Base-by-base conservation (phyloP, 2,329 filamentous ascomycete genomes). In the Cyphellophora attinorum region DNA sequence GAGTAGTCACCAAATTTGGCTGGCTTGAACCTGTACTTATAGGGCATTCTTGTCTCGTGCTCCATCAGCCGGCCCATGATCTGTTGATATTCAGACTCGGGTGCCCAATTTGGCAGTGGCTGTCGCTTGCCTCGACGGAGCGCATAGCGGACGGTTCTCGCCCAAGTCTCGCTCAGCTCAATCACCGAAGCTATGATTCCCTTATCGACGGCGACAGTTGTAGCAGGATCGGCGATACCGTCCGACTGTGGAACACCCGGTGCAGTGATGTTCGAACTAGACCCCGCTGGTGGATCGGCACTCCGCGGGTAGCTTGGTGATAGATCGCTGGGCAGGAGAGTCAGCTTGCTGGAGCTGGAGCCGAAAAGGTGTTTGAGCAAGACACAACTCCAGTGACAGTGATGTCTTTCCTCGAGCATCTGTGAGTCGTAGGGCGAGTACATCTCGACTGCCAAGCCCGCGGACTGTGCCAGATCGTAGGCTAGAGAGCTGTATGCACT, bases 41-140 rank as follows among this genome's bases (percentile, higher is more conserved):
- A 59, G 2, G 68, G 67, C 44, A 72, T 62, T 3, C 58, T 57
- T 5, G 67, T 70, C 44, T 73, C 69, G 14, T 67, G 56, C 6
- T 72, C 66, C 59, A 72, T 67, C 34, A 69, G 64, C 10, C 62
- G 48, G 3, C 64, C 59, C 33, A 67, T 61, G 17, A 70, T 65
- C n/a, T 57, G 61, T 0, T 68, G 64, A 41, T 71, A 72, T 33
- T 72, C 67, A 0, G 68, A 72, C 29, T 67, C 57, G 1, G 65
- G 58, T 6, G 64, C 67, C 67, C 68, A 67, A 14, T 59, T 63
- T 4, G 63, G 62, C 6, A 65, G 49, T 15, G 52, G 54, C 35
- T 60, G 61, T 5, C 62, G 58, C 19, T 56, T 60, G 11, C 67
- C 65, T 15, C 61, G 58, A 14, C 56, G 56, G 11, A 64, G 58